These are phyloP conservation scores for Vitis rotundifolia DNA, from an alignment of 164 flowering plant species.

Conservation along the genomic window DNA sequence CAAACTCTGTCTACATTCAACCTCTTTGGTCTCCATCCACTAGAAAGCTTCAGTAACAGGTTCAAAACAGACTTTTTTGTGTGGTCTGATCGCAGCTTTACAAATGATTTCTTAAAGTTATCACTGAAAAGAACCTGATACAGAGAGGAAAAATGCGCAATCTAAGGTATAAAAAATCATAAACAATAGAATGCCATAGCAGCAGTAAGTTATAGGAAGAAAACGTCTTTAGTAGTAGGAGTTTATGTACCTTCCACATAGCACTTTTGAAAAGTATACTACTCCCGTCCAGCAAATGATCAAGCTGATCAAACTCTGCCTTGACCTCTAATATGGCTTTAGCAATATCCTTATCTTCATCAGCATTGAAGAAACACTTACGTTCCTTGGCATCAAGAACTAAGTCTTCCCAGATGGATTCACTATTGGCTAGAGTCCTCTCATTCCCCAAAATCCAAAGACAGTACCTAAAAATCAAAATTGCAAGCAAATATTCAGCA, in stretches of 20 bases:
- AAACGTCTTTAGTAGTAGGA: neutral
- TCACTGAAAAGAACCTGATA: constrained; percentile 67
- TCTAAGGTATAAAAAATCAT: neutral
- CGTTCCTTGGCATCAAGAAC: constrained; percentile 47
- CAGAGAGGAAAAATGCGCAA: neutral
- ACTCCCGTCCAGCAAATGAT: constrained; percentile 56
- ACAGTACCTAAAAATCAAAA: constrained; percentile 35
- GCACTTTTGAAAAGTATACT: constrained; percentile 51
- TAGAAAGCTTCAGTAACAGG: constrained; percentile 46
- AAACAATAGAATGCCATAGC: neutral
- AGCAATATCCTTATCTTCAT: constrained; percentile 44
- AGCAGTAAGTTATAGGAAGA: neutral
- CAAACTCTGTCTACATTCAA: constrained; percentile 34
- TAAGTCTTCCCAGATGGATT: constrained; percentile 44
- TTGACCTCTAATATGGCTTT: constrained; percentile 48
- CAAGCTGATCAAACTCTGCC: constrained; percentile 64
- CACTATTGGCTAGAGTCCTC: constrained; percentile 33
- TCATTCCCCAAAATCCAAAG: constrained; percentile 65
- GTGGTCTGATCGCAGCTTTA: constrained; percentile 28
- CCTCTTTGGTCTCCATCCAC: constrained; percentile 74
- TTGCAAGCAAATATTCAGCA: neutral
- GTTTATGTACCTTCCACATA: constrained; percentile 69
- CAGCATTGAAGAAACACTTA: constrained; percentile 45
- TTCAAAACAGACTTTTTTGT: constrained; percentile 38
- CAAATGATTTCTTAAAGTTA: constrained; percentile 55